phyloP scores from a whole-genome alignment of 768 basidiomycete species.

The Podaxis sp. region DNA sequence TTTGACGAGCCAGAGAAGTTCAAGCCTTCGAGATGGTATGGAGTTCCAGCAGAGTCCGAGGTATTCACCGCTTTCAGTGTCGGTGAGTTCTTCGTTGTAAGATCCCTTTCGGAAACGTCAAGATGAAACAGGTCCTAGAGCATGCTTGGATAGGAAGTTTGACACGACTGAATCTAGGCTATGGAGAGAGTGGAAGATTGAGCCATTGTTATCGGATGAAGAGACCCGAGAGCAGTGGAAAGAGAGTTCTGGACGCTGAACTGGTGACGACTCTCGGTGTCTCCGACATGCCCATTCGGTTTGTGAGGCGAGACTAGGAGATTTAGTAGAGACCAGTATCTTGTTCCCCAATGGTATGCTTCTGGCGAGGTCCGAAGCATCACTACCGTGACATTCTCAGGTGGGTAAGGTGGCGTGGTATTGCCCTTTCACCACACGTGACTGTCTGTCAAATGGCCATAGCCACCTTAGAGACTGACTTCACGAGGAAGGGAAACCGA shows the following conservation, averaged over 20 bases:
- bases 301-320: constrained; percentile 22
- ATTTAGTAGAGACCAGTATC: neutral
- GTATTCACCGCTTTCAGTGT: constrained; percentile 44
- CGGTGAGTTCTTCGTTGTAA: constrained; percentile 21
- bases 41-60: constrained; percentile 35
- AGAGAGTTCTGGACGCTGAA: constrained; percentile 31
- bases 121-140: constrained; percentile 36
- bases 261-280: constrained; percentile 33
- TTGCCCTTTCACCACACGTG: neutral
- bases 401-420: neutral
- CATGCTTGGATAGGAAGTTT: constrained; percentile 54
- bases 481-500: neutral
- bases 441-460: neutral
- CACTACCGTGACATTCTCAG: neutral
- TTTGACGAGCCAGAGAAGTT: constrained; percentile 44
- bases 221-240: constrained; percentile 37
- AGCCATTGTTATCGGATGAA: constrained; percentile 34
- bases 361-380: neutral
- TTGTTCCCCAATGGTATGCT: neutral
- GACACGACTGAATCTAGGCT: constrained; percentile 46
- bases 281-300: constrained; percentile 26
- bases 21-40: constrained; percentile 49
- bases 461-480: neutral
- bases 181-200: constrained; percentile 48
- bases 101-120: neutral